Base-by-base conservation (phyloP, 768 basidiomycete species). In the Lyophyllum decastes region DNA sequence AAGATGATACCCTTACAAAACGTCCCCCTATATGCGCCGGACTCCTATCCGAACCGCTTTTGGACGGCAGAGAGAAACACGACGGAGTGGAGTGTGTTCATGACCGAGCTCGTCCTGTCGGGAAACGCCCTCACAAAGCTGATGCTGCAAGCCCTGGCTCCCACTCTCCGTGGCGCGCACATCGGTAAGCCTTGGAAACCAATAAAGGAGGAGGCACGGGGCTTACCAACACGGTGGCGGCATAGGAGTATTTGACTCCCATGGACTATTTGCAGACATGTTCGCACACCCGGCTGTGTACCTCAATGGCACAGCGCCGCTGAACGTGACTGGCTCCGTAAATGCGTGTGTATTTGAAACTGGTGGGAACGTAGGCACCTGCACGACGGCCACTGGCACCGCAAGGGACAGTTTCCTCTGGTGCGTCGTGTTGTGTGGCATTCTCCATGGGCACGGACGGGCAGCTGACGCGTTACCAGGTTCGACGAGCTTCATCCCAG, bases 231-330 rank as follows among this genome's bases (percentile, higher is more conserved):
- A 30, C 30, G 30, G 22, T 2, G 2, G 22, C 7, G 19, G 12
- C 24, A 10, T 49, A 86, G 87, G 80, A 0, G 66, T 84, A 0
- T 88, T 88, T 61, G 84, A 88, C 66, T 85, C 86, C 4, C 77
- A 87, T 65, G 74, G 74, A 1, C 74, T 88, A 27, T 86, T 88
- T 66, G 67, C 77, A 17, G 85, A 88, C 63, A 86, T 89, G 71
- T 76, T 77, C 61, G 68, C 71, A 24, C 67, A 79, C 54, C 87
- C 87, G 0, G 61, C 68, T 8, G 59, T 65, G 3, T 88, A 87
- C 67, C 69, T 88, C 30, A 89, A 88, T 58, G 87, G 86, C 8
- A 88, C 85, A 0, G 85, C 78, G 0, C 83, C 85, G 12, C 67
- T 81, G 48, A 87, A 88, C 60, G 78, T 83, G 24, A 86, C 82